phyloP scores from a whole-genome alignment of 129 eudicot genomes.

The Calendula officinalis region DNA sequence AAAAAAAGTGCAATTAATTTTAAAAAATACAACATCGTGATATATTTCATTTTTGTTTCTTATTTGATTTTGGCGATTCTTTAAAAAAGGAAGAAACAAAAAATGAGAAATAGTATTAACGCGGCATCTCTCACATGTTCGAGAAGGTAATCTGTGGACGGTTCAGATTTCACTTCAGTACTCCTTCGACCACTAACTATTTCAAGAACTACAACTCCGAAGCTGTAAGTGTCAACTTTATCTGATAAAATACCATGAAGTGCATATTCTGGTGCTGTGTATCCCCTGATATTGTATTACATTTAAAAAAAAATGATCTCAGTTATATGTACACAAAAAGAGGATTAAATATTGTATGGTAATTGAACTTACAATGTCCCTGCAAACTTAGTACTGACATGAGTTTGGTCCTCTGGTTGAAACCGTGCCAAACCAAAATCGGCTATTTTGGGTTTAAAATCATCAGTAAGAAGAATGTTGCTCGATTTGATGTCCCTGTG shows the following conservation, averaged over 20 bases:
- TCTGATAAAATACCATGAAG: slow-evolving; percentile 56
- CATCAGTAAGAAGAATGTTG: slow-evolving; percentile 53
- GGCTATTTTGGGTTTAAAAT: slow-evolving; percentile 60
- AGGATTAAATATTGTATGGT: background rate
- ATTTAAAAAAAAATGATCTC: background rate
- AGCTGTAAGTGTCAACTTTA: slow-evolving; percentile 73
- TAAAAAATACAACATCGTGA: background rate
- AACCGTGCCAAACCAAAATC: slow-evolving; percentile 76
- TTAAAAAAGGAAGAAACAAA: background rate
- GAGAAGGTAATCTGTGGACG: slow-evolving; percentile 52
- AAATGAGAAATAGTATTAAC: background rate
- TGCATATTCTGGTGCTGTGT: slow-evolving; percentile 77
- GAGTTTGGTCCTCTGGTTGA: slow-evolving; percentile 55
- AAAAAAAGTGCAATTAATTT: background rate
- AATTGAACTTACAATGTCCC: slow-evolving; percentile 61
- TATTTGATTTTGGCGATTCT: background rate
- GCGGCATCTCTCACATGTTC: slow-evolving; percentile 41
- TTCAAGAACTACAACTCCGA: slow-evolving; percentile 66
- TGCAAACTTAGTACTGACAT: slow-evolving; percentile 67
- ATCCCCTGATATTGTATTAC: slow-evolving; percentile 45
- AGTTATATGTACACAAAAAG: background rate
- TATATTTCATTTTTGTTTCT: background rate
- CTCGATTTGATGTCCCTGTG: slow-evolving; percentile 69
- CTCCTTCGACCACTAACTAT: slow-evolving; percentile 59
- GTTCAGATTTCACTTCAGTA: slow-evolving; percentile 34